Evolutionary conservation across 768 basidiomycete species (phyloP).

Genomic region (Sistotremastrum suecicum): DNA sequence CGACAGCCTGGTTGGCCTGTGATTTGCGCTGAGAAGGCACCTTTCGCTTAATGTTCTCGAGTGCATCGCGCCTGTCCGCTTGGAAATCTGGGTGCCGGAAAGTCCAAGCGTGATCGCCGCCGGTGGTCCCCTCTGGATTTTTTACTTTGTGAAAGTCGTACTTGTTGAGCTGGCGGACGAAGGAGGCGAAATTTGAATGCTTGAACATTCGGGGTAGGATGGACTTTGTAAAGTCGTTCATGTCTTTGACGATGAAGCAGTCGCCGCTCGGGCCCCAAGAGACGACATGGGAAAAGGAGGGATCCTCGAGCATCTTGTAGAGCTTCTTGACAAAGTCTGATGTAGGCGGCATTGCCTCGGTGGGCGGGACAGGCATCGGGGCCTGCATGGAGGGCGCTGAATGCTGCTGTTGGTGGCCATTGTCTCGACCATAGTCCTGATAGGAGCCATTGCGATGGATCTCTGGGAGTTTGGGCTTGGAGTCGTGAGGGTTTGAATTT

Average conservation of each 20-base stretch:
- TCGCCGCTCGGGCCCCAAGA: conserved; percentile 77
- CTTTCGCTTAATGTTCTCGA: conserved; percentile 42
- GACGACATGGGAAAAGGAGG: conserved; percentile 54
- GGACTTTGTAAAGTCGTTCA: conserved; percentile 90
- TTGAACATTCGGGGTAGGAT: conserved; percentile 28
- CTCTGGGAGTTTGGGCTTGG: conserved; percentile 13
- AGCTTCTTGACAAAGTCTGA: conserved; percentile 92
- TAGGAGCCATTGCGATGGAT: conserved; percentile 6
- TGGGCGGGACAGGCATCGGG: conserved; percentile 1
- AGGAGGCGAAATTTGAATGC: conserved; percentile 29
- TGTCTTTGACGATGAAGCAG: conserved; percentile 91
- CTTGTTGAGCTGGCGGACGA: conserved; percentile 30
- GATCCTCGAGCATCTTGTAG: conserved; percentile 88
- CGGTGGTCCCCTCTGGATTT: conserved; percentile 16
- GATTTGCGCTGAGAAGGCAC: conserved; percentile 13
- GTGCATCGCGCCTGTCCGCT: conserved; percentile 35
- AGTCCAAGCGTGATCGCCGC: conserved; percentile 18
- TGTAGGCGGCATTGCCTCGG: conserved; percentile 70
- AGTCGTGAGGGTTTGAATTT: conserved; percentile 7
- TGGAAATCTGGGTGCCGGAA: conserved; percentile 36
- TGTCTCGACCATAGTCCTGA: conserved; percentile 6
- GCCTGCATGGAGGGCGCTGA: not conserved
- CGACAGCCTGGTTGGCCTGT: conserved; percentile 5
- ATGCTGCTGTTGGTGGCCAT: conserved; percentile 2
- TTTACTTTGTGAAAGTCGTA: conserved; percentile 31